Evolutionary conservation across 129 eudicot species (phyloP).

Genomic region (Tagetes patula): DNA sequence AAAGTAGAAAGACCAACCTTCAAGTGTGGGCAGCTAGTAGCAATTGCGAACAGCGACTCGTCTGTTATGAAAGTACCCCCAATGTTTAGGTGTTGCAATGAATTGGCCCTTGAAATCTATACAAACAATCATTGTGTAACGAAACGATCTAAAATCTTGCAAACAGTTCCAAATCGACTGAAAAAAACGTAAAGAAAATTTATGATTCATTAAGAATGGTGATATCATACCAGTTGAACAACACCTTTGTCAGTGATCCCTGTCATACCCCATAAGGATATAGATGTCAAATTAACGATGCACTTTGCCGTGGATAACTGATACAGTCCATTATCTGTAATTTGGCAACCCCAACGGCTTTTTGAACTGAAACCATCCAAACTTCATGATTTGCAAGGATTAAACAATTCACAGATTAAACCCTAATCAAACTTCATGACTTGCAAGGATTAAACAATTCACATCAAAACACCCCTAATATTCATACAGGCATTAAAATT

Average conservation of each 20-base stretch:
- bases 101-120: conserved; percentile 79
- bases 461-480: background rate
- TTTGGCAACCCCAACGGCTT: conserved; percentile 98
- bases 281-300: conserved; percentile 63
- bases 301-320: conserved; percentile 82
- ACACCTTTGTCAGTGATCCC: conserved; percentile 85
- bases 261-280: conserved; percentile 92
- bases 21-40: conserved; percentile 69
- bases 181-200: background rate
- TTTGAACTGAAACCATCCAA: conserved; percentile 61
- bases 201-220: background rate
- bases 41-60: conserved; percentile 75
- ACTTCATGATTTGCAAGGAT: background rate
- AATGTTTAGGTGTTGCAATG: conserved; percentile 78
- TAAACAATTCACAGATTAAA: background rate
- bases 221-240: conserved; percentile 67
- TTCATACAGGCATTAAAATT: background rate
- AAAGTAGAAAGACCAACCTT: conserved; percentile 48
- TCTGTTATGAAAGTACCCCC: conserved; percentile 97
- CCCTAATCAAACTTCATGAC: background rate
- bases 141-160: background rate
- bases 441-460: background rate
- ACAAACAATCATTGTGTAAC: background rate
- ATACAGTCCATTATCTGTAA: conserved; percentile 74
- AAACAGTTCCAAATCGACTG: background rate